Base-by-base conservation (phyloP, 2,329 filamentous ascomycete genomes). In the Emergomyces africanus region DNA sequence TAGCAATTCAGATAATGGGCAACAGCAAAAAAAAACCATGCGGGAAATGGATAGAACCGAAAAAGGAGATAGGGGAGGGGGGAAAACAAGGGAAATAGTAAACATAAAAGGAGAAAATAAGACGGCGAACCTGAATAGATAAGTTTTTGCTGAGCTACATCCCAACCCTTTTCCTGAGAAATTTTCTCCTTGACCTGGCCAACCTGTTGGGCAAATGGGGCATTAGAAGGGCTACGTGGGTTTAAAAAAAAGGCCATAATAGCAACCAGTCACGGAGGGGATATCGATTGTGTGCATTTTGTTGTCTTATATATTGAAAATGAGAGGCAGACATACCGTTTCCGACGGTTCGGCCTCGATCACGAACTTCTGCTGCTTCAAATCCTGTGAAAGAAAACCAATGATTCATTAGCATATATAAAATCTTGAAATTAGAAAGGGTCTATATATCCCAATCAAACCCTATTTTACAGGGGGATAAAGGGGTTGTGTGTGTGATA, bases 291-390 rank as follows among this genome's bases (percentile, higher is more conserved):
- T 9, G 42, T 9, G 23, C 23, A 51, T 51, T 35, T n/a, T 51
- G 20, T 35, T 5, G 35, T 33, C 18, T 20, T 51, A 10, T 33
- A 51, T 51, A n/a, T 41, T 28, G 3, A 33, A 42, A 42, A 54
- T 42, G 53, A 54, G 37, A 37, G 35, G 53, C 87, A 70, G 12
- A 20, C 87, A 69, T 86, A 96, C 91, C 74, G 89, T 88, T 73
- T 96, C 91, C 65, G 88, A 86, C 64, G 91, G 89, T 75, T 97
- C 91, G 71, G 90, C 89, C 67, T 97, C 92, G 79, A 99, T 88
- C 70, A 86, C 85, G 78, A 99, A 99, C 81, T 96, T 96, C 75
- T 96, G 89, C 77, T 97, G 94, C 81, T 96, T 97, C 71, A 99
- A 83, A 79, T 99, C 94, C 91, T 96, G 62, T 57, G 54, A 42